Percentiles rank a stretch among this genome's conserved stretches.
Evolutionary conservation across 2,329 filamentous ascomycete genomes (phyloP).

Genomic region (Trichoderma pleuroti): DNA sequence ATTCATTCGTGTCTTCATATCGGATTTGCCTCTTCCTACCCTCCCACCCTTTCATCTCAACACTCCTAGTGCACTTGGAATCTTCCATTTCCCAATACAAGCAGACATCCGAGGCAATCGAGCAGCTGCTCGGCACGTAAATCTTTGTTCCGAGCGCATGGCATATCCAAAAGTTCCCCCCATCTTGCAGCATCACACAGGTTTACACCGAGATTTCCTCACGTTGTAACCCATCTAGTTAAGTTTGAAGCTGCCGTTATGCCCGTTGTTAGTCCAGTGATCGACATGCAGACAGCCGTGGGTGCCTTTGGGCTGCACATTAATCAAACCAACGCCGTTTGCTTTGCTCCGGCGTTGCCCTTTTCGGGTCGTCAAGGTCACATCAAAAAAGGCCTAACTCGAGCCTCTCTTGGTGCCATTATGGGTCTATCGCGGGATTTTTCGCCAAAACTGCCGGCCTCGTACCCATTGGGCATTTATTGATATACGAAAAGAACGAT

Average conservation of each 20-base stretch:
- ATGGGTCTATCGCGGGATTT: background rate
- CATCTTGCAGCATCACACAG: background rate
- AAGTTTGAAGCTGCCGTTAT: background rate
- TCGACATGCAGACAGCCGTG: background rate
- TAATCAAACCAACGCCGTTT: background rate
- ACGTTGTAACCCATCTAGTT: background rate
- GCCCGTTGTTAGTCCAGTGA: background rate
- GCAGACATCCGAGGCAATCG: background rate
- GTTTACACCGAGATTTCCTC: background rate
- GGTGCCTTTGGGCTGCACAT: background rate
- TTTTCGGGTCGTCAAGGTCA: background rate
- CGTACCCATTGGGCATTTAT: background rate
- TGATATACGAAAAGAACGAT: background rate
- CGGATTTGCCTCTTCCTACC: background rate
- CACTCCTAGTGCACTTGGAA: background rate
- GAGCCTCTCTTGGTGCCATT: background rate
- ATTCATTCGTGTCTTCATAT: background rate
- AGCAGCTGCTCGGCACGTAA: background rate
- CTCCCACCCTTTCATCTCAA: background rate
- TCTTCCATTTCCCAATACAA: background rate
- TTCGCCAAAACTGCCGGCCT: background rate
- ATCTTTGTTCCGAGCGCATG: slow-evolving; percentile 1
- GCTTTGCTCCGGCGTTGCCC: background rate
- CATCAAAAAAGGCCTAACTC: background rate
- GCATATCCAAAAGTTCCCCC: background rate